phyloP scores from a whole-genome alignment of 2,329 filamentous ascomycete genomes.

The Aspergillus caelatus region DNA sequence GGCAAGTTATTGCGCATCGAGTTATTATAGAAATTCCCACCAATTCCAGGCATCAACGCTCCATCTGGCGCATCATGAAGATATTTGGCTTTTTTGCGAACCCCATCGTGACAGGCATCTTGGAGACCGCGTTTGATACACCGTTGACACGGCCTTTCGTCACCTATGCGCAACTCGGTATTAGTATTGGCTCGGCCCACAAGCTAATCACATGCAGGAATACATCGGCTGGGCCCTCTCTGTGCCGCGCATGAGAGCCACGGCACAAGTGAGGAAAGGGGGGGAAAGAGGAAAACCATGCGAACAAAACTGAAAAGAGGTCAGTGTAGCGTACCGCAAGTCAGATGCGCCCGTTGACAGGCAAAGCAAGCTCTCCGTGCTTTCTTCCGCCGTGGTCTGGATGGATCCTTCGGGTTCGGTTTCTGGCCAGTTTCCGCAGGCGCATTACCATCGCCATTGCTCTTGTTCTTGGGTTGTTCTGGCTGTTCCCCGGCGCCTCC shows the following conservation, averaged over 20 bases:
- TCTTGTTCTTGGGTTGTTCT: constrained; percentile 45
- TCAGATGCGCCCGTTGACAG: constrained; percentile 95
- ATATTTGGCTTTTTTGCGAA: constrained; percentile 98
- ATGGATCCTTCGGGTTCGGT: constrained; percentile 78
- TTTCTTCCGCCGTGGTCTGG: constrained; percentile 90
- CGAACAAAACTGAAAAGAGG: constrained; percentile 10
- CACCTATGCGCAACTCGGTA: constrained; percentile 61
- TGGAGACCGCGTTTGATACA: constrained; percentile 93
- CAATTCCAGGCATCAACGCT: constrained; percentile 82
- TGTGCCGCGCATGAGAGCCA: background rate
- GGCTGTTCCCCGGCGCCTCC: constrained; percentile 39
- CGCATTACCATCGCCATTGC: constrained; percentile 50
- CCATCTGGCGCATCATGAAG: constrained; percentile 93
- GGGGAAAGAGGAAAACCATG: constrained; percentile 12
- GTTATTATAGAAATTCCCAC: constrained; percentile 61
- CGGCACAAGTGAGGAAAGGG: constrained; percentile 1
- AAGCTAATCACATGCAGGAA: constrained; percentile 16
- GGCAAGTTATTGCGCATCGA: constrained; percentile 37
- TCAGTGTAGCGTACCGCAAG: constrained; percentile 77
- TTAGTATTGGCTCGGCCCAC: constrained; percentile 25
- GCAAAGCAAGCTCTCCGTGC: constrained; percentile 93
- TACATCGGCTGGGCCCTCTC: background rate
- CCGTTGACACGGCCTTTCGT: constrained; percentile 89
- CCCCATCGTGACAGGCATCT: constrained; percentile 90
- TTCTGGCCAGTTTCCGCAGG: constrained; percentile 68